Evolutionary conservation across 805 yeast genomes (phyloP).

Genomic region (Kluyveromyces starmeri): DNA sequence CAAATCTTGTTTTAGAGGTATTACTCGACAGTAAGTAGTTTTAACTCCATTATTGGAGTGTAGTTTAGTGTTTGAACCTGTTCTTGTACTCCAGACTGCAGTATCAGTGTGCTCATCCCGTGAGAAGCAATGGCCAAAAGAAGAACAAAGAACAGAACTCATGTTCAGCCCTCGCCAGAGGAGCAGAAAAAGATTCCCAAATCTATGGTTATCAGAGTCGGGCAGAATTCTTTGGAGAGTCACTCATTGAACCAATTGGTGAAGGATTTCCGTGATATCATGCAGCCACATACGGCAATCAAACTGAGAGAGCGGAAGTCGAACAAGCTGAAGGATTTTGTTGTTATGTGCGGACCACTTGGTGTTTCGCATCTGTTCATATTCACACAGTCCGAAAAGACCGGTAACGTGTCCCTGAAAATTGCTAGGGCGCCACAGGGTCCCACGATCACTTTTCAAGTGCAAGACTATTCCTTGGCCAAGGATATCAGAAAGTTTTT

Average conservation of each 20-base stretch:
- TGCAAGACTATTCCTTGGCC: slow-evolving; percentile 66
- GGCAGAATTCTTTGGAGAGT: slow-evolving; percentile 45
- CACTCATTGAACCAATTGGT: slow-evolving; percentile 80
- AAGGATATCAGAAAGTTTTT: slow-evolving; percentile 68
- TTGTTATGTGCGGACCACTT: slow-evolving; percentile 98
- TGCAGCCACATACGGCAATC: slow-evolving; percentile 97
- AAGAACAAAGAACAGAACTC: slow-evolving; percentile 80
- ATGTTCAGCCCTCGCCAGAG: slow-evolving; percentile 54
- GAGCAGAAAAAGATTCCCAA: slow-evolving; percentile 70
- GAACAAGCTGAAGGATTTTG: slow-evolving; percentile 81
- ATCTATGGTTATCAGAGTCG: slow-evolving; percentile 90
- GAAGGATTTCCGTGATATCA: slow-evolving; percentile 73
- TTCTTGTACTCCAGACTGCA: no score
- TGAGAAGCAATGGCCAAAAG: slow-evolving; percentile 49
- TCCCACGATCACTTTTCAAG: slow-evolving; percentile 81
- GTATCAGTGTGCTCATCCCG: no score
- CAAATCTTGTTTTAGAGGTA: not conserved
- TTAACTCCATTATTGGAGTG: no score
- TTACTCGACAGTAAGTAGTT: no score
- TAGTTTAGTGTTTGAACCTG: no score
- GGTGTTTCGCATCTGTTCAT: slow-evolving; percentile 85
- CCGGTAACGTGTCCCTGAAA: slow-evolving; percentile 76
- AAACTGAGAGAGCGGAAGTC: slow-evolving; percentile 77
- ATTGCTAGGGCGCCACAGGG: slow-evolving; percentile 87
- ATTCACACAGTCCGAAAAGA: slow-evolving; percentile 69